phyloP scores from a whole-genome alignment of 345 rosid genomes.

The Aethionema arabicum region DNA sequence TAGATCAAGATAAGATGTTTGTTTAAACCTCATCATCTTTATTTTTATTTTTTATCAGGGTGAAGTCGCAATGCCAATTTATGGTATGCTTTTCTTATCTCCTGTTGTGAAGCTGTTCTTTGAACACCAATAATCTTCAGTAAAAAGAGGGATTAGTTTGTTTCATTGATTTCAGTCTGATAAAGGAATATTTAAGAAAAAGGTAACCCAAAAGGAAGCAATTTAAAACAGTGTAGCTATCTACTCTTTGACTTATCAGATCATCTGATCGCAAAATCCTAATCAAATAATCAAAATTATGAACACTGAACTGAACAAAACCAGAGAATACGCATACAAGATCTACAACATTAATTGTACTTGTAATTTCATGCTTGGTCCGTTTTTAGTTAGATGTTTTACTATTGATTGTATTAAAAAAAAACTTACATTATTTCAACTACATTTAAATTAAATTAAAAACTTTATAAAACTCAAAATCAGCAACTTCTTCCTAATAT shows the following conservation, averaged over 20 bases:
- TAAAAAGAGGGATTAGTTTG: conserved; percentile 6
- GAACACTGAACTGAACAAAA: background rate
- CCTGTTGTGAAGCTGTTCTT: conserved; percentile 62
- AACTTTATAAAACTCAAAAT: no score
- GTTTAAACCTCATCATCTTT: conserved; percentile 63
- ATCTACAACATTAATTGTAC: background rate
- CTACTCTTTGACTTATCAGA: background rate
- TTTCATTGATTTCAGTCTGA: background rate
- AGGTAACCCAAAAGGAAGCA: background rate
- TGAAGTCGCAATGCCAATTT: conserved; percentile 80
- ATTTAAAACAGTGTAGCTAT: no score
- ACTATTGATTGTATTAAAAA: no score
- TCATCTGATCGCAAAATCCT: background rate
- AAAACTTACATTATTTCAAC: no score
- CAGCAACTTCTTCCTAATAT: no score
- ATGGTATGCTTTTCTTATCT: conserved; percentile 79
- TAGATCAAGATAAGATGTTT: conserved; percentile 9
- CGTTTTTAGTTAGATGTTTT: no score
- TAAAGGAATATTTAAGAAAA: no score
- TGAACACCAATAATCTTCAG: conserved; percentile 71
- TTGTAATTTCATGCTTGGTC: no score
- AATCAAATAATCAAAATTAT: background rate
- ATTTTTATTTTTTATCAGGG: conserved; percentile 91
- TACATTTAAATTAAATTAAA: no score
- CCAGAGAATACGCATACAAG: background rate